A percentile compares a stretch with the other conserved stretches of the same genome.
phyloP scores from a whole-genome alignment of 352 stramenopile species.

The Phytophthora syringae region DNA sequence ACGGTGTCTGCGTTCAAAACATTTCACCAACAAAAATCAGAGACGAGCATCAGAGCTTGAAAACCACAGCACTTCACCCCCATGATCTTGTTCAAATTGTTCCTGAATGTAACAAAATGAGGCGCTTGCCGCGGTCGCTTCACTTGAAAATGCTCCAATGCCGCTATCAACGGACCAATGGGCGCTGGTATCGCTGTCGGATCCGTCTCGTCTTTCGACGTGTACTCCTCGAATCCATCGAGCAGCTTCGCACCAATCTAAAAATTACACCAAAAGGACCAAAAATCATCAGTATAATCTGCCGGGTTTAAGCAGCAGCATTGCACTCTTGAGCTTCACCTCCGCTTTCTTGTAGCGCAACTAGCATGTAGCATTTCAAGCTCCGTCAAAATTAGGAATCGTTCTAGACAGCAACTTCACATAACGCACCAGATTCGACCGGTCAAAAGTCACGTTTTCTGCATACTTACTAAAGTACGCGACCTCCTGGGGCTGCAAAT shows the following conservation, averaged over 20 bases:
- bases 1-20: conserved; percentile 58
- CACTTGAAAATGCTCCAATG: conserved; percentile 52
- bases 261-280: background rate
- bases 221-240: conserved; percentile 60
- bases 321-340: conserved; percentile 4
- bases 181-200: conserved; percentile 51
- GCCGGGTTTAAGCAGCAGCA: background rate
- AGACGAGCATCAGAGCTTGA: background rate
- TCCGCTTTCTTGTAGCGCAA: conserved; percentile 42
- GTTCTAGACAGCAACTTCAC: background rate
- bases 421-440: conserved; percentile 62
- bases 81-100: conserved; percentile 89
- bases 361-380: conserved; percentile 13
- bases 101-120: conserved; percentile 77
- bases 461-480: conserved; percentile 69
- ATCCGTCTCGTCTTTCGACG: conserved; percentile 58
- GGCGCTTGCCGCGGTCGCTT: conserved; percentile 15
- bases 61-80: conserved; percentile 42
- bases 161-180: conserved; percentile 53
- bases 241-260: conserved; percentile 67
- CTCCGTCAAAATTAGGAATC: background rate
- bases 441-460: conserved; percentile 61
- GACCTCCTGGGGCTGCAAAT: conserved; percentile 60
- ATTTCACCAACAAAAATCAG: conserved; percentile 11
- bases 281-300: background rate